A percentile compares a stretch with the other conserved stretches of the same genome.
These are phyloP conservation scores for Rhodotorula sp. DNA, from an alignment of 1,284 basidiomycete genomes.

Conservation along the genomic window DNA sequence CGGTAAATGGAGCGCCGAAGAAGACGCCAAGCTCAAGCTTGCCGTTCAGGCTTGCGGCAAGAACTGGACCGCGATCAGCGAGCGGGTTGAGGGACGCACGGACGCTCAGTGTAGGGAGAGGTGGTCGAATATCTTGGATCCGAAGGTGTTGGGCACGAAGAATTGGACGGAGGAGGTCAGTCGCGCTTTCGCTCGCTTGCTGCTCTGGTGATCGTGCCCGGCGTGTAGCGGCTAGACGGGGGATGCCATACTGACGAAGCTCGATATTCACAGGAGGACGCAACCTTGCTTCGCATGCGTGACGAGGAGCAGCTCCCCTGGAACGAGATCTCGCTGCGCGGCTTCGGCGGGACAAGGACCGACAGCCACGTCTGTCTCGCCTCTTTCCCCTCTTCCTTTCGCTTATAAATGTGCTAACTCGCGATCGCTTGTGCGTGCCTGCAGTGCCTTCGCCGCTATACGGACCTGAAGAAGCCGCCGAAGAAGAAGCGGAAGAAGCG, in stretches of 20 bases:
- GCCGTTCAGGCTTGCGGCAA: slow-evolving; percentile 67
- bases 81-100: slow-evolving; percentile 65
- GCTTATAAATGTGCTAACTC: neutral
- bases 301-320: slow-evolving; percentile 31
- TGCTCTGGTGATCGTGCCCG: neutral
- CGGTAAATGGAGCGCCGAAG: slow-evolving; percentile 59
- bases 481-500: neutral
- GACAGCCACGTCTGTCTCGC: slow-evolving; percentile 33
- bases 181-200: neutral
- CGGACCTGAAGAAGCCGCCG: slow-evolving; percentile 1
- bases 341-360: slow-evolving; percentile 26
- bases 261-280: slow-evolving; percentile 42
- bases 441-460: slow-evolving; percentile 21
- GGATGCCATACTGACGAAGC: no score
- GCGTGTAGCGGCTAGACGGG: neutral
- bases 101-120: slow-evolving; percentile 73
- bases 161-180: slow-evolving; percentile 40
- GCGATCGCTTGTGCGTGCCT: neutral
- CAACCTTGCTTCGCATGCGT: slow-evolving; percentile 17
- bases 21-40: slow-evolving; percentile 66
- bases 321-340: slow-evolving; percentile 30
- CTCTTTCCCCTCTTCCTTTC: neutral
- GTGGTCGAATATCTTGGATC: slow-evolving; percentile 63
- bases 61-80: slow-evolving; percentile 71
- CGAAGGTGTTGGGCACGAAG: slow-evolving; percentile 7